Evolutionary conservation across 1,284 basidiomycete species (phyloP).

Genomic region (Cutaneotrichosporon mucoides): DNA sequence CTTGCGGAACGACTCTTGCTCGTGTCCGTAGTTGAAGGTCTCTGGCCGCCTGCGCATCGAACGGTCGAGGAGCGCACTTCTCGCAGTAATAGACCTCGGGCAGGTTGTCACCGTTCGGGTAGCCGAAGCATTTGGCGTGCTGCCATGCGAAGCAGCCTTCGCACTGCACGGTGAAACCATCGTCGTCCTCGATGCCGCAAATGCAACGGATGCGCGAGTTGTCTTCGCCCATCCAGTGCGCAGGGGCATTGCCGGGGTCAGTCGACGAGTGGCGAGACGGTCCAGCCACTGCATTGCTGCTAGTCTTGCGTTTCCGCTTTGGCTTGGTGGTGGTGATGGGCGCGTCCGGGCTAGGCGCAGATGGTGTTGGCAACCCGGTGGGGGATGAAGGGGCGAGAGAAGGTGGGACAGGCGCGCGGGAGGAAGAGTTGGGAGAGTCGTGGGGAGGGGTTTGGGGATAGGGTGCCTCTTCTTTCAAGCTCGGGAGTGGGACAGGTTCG

Average conservation of each 20-base stretch:
- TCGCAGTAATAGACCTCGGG: constrained; percentile 59
- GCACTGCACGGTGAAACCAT: constrained; percentile 89
- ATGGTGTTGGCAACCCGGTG: constrained; percentile 14
- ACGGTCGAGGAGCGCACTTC: constrained; percentile 40
- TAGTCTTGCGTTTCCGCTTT: constrained; percentile 37
- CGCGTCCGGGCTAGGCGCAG: constrained; percentile 19
- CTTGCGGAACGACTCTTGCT: neutral
- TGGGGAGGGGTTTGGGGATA: constrained; percentile 35
- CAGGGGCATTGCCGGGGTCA: constrained; percentile 12
- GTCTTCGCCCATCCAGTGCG: constrained; percentile 47
- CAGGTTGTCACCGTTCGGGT: constrained; percentile 60
- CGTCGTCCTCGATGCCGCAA: constrained; percentile 59
- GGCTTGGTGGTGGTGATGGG: constrained; percentile 3
- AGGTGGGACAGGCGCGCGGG: constrained; percentile 4
- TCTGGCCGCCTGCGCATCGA: constrained; percentile 31
- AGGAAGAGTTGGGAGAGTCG: constrained; percentile 14
- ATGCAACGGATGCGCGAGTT: constrained; percentile 49
- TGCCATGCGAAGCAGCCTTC: constrained; percentile 86
- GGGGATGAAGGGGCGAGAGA: constrained; percentile 16
- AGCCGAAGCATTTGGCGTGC: constrained; percentile 80
- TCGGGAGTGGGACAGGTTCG: constrained; percentile 5
- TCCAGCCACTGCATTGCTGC: constrained; percentile 23
- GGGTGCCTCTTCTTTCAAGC: constrained; percentile 7
- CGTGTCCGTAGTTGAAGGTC: constrained; percentile 23
- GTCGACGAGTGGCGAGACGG: constrained; percentile 33